Evolutionary conservation across 2,329 filamentous ascomycete genomes (phyloP).

Genomic region (Penicillium janthinellum): DNA sequence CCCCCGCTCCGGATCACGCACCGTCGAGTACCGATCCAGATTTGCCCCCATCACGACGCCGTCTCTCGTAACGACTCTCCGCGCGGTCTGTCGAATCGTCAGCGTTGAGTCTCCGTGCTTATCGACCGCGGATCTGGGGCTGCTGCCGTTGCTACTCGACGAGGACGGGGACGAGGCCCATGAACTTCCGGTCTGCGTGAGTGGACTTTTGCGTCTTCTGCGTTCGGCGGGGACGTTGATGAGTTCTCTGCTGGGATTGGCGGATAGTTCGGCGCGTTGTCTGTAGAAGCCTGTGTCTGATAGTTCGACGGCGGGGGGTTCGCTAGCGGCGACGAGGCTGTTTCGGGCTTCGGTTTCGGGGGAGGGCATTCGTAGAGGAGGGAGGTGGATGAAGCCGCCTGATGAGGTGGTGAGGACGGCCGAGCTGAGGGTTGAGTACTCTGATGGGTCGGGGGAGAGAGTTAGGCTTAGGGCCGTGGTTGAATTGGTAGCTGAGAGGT

Average conservation of each 20-base stretch:
- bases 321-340: neutral
- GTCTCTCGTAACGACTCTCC: constrained; percentile 28
- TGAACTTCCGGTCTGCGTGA: neutral
- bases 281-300: constrained; percentile 33
- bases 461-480: neutral
- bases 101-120: neutral
- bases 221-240: constrained; percentile 30
- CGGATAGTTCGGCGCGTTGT: constrained; percentile 29
- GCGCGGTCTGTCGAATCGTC: neutral
- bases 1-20: neutral
- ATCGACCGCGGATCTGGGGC: neutral
- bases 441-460: constrained; percentile 1
- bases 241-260: constrained; percentile 28
- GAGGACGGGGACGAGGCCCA: constrained; percentile 3
- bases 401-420: neutral
- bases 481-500: neutral
- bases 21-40: constrained; percentile 21
- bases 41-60: constrained; percentile 32
- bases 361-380: constrained; percentile 1
- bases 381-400: neutral
- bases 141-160: neutral
- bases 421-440: neutral
- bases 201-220: constrained; percentile 9
- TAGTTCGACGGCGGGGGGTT: constrained; percentile 26
- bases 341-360: constrained; percentile 2